phyloP scores from a whole-genome alignment of 148 eudicot genomes.

The Oxyria digyna region DNA sequence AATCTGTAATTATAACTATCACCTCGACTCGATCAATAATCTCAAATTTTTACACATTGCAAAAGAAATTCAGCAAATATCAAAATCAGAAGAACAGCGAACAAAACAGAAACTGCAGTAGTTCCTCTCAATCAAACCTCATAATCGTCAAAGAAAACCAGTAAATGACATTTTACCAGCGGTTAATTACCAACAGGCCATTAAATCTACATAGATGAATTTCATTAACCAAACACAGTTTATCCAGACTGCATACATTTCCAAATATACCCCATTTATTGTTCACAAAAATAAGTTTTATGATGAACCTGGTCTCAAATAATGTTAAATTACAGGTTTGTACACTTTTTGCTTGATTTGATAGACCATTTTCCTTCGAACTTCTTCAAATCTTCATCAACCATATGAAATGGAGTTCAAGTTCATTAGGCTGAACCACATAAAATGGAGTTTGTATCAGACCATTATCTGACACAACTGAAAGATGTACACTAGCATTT shows the following conservation, averaged over 20 bases:
- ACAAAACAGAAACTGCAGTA: too few relatives aligned
- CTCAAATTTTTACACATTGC: too few relatives aligned
- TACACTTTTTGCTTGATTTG: constrained; percentile 52
- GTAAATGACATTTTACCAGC: constrained; percentile 11
- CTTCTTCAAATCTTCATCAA: constrained; percentile 97
- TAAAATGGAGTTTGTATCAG: not conserved
- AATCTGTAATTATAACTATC: too few relatives aligned
- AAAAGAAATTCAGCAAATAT: too few relatives aligned
- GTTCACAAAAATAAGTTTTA: constrained; percentile 10
- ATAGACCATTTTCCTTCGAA: constrained; percentile 97
- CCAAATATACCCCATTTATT: constrained; percentile 85
- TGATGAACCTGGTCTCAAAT: not conserved
- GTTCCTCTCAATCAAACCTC: too few relatives aligned
- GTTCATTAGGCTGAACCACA: constrained; percentile 48
- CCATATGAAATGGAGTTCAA: constrained; percentile 87
- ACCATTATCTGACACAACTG: not conserved
- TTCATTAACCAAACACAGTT: constrained; percentile 78
- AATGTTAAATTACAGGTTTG: not conserved
- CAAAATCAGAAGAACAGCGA: too few relatives aligned
- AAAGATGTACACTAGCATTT: not conserved
- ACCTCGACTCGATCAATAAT: too few relatives aligned
- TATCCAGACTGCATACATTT: constrained; percentile 58
- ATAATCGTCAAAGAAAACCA: not conserved
- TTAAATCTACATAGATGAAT: constrained; percentile 96
- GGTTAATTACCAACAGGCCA: constrained; percentile 69